Percentiles rank a stretch among this genome's conserved stretches.
These are phyloP conservation scores for Fusarium nygamai DNA, from an alignment of 2,329 filamentous ascomycete species.

Conservation along the genomic window DNA sequence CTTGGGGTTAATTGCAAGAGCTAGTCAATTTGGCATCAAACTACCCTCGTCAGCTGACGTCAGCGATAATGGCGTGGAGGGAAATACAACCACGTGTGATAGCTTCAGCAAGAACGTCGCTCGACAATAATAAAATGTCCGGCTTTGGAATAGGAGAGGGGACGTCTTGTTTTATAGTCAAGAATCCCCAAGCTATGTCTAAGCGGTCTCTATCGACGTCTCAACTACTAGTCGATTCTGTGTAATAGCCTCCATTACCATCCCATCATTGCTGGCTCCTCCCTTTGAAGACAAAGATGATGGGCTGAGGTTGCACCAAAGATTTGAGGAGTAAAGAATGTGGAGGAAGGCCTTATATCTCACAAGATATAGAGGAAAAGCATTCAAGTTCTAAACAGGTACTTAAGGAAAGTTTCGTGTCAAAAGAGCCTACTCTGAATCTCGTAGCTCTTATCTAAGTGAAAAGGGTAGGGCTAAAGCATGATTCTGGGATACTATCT, in stretches of 20 bases:
- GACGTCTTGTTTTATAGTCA: background rate
- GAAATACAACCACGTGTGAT: conserved; percentile 2
- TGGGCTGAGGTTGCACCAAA: background rate
- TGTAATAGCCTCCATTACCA: background rate
- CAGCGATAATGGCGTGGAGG: conserved; percentile 12
- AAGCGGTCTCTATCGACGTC: background rate
- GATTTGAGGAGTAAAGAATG: background rate
- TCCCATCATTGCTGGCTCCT: too few species aligned
- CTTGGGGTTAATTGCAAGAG: conserved; percentile 4
- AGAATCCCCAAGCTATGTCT: background rate
- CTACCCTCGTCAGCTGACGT: conserved; percentile 35
- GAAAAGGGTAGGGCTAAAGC: background rate
- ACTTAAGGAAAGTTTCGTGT: background rate
- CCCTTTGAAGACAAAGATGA: too few species aligned
- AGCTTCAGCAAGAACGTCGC: background rate
- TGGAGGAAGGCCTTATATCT: too few species aligned
- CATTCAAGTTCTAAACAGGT: background rate
- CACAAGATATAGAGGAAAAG: background rate
- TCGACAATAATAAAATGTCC: background rate
- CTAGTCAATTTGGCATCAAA: conserved; percentile 15
- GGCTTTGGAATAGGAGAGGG: background rate
- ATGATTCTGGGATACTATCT: background rate
- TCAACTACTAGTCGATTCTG: background rate
- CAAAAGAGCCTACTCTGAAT: background rate
- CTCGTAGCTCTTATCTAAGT: background rate